Conservation (phyloP, 768 basidiomycete genomes). For the Austroboletus eburneus region DNA sequence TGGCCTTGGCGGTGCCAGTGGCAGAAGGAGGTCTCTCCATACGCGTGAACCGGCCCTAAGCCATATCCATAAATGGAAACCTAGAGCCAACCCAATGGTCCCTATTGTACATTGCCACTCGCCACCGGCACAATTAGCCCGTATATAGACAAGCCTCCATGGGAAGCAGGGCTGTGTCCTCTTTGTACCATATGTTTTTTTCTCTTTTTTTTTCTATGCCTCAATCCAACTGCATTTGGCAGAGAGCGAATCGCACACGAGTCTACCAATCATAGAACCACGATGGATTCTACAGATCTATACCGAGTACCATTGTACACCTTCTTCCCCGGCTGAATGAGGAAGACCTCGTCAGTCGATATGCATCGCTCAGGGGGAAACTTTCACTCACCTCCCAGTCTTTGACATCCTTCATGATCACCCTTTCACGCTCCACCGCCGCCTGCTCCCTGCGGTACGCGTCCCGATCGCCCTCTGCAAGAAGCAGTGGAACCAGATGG, state of each 20-base stretch:
- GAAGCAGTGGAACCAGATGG: conserved; percentile 84
- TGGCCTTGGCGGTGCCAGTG: conserved; percentile 8
- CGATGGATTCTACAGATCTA: conserved; percentile 51
- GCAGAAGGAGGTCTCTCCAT: conserved; percentile 1
- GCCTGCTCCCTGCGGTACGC: conserved; percentile 77
- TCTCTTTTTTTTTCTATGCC: not conserved
- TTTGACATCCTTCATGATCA: conserved; percentile 92
- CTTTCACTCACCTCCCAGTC: conserved; percentile 83
- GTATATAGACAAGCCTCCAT: not conserved
- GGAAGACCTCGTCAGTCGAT: conserved; percentile 15
- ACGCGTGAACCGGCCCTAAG: conserved; percentile 24
- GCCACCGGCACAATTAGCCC: conserved; percentile 29
- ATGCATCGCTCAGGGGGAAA: conserved; percentile 21
- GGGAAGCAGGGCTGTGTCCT: conserved; percentile 20
- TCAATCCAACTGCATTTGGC: conserved; percentile 6
- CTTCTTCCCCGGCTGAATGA: conserved; percentile 71
- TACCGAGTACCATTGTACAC: conserved; percentile 81
- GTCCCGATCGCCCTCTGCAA: conserved; percentile 94
- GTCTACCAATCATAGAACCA: conserved; percentile 46
- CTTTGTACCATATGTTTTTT: conserved; percentile 12
- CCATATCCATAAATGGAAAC: not conserved
- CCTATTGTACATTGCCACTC: conserved; percentile 33
- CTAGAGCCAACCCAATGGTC: conserved; percentile 10
- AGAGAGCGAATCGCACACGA: conserved; percentile 9
- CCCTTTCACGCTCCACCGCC: conserved; percentile 72